Evolutionary conservation across 805 yeast genomes (phyloP), one percentile per base, ranked within the genome.

Genomic region (Sugiyamaella floridensis): DNA sequence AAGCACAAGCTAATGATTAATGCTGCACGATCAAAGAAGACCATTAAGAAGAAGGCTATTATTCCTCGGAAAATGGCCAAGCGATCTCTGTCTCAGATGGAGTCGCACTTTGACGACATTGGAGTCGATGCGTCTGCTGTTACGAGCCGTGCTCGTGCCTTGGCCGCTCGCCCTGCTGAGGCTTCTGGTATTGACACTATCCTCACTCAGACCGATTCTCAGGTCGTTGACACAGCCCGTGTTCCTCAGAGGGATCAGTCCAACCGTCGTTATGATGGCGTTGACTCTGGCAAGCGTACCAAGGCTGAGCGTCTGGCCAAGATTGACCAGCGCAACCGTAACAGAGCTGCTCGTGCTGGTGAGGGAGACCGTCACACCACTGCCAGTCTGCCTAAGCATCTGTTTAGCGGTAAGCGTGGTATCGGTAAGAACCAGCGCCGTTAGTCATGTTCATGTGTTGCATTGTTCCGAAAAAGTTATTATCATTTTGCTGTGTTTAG

Each of bases 351-450:
- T 43, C 83, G 95, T 72, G 86, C 82, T 60, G 97, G 98, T 76
- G 99, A 93, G 76, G 86, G 87, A 66, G 99, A 93, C 74, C 84
- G 98, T 72, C 96, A 89, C 70, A 76, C 81, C 53, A 80, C 89
- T 51, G 93, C 86, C 49, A 75, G 87, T 57, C 71, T 87, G 74
- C 96, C 97, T 58, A 92, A 90, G 77, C 99, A 93, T 74, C 77
- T 93, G 79, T 86, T 85, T 76, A 75, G 89, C 64, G 99, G 99
- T 74, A 93, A 93, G 80, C 83, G 99, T 75, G 95, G 97, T 76
- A 82, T 81, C 65, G 97, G 97, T 71, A 85, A 85, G 71, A 83
- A 89, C 58, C 96, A 89, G 71, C 80, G 86, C 74, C 92, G 98
- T 78, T 88, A 76, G 63, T 42, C 15, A 15, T 15, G 15, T 22